Evolutionary conservation across 139 green algal genomes (phyloP).

Genomic region (Tetraselmis striata): DNA sequence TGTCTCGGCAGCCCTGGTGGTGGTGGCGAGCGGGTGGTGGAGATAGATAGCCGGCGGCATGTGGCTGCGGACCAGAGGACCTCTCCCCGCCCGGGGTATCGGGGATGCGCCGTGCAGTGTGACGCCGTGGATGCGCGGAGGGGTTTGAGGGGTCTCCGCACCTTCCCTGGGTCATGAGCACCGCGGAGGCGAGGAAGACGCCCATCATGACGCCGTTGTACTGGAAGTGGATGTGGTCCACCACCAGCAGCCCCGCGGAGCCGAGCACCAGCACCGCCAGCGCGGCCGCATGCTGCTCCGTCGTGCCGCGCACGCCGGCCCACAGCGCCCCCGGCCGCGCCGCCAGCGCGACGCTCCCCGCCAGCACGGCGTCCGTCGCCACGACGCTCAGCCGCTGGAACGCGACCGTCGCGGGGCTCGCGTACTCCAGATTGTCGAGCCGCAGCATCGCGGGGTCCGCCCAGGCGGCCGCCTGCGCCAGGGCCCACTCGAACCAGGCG

Average conservation of each 20-base stretch:
- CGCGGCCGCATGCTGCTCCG: not conserved
- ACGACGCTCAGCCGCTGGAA: conserved; percentile 38
- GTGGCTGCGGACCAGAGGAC: no score
- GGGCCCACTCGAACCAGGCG: conserved; percentile 81
- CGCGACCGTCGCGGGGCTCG: conserved; percentile 50
- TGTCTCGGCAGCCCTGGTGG: no score
- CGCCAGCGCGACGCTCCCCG: not conserved
- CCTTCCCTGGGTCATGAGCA: not conserved
- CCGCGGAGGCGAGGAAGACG: conserved; percentile 10
- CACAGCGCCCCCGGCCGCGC: not conserved
- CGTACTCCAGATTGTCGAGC: conserved; percentile 62
- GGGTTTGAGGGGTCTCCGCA: no score
- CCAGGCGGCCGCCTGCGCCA: conserved; percentile 50
- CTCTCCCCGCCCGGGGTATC: no score
- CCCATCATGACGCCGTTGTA: conserved; percentile 95
- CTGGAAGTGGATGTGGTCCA: conserved; percentile 98
- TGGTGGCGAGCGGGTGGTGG: no score
- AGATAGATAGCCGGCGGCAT: no score
- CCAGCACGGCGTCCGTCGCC: conserved; percentile 5
- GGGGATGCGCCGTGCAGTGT: no score
- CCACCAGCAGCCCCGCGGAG: conserved; percentile 78
- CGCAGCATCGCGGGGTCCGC: conserved; percentile 78
- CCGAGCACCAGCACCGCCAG: conserved; percentile 27
- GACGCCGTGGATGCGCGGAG: no score
- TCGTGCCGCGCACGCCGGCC: not conserved